phyloP scores from a whole-genome alignment of 169 alveolate species.

The Perkinsus marinus region DNA sequence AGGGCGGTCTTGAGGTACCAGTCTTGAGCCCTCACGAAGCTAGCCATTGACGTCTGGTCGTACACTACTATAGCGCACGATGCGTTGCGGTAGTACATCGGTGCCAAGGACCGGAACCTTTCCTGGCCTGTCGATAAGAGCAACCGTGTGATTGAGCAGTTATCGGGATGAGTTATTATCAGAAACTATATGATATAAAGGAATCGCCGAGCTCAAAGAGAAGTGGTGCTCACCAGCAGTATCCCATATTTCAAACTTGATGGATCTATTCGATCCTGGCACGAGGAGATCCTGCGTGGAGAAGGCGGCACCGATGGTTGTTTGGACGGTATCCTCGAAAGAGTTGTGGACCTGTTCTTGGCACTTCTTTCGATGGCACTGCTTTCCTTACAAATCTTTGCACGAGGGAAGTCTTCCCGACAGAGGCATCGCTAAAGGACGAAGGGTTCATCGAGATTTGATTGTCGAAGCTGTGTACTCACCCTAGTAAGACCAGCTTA shows the following conservation, averaged over 20 bases:
- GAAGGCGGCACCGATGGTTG: constrained; percentile 4
- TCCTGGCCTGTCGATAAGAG: constrained; percentile 33
- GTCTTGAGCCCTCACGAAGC: constrained; percentile 23
- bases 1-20: too few species aligned
- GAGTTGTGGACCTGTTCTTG: neutral
- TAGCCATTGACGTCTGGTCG: constrained; percentile 32
- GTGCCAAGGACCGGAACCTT: constrained; percentile 38
- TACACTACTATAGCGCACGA: constrained; percentile 40
- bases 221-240: constrained; percentile 25
- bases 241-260: constrained; percentile 45
- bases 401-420: constrained; percentile 2
- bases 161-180: neutral
- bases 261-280: neutral
- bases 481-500: constrained; percentile 1
- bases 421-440: neutral
- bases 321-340: neutral
- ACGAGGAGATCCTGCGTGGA: neutral
- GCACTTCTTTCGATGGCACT: neutral
- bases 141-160: neutral
- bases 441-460: neutral
- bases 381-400: neutral
- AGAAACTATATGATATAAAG: too few species aligned
- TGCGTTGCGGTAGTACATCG: constrained; percentile 47
- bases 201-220: too few species aligned
- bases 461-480: neutral